Evolutionary conservation across 2,329 filamentous ascomycete genomes (phyloP), one percentile per base, ranked within the genome.

Genomic region (Pseudophaeomoniella oleicola): DNA sequence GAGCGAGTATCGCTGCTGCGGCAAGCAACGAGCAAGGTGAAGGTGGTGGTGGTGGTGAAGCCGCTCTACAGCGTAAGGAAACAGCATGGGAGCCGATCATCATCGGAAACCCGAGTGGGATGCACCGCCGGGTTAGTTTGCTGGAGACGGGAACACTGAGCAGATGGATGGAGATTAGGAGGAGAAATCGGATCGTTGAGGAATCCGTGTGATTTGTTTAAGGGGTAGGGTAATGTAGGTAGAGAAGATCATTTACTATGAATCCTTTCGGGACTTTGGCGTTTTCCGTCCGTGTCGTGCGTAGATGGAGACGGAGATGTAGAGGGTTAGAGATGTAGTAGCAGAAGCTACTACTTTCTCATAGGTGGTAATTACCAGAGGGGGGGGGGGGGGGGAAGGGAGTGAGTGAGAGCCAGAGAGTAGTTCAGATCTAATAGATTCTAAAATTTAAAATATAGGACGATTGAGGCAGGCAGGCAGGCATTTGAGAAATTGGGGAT

Each of bases 141-240:
- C 60, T 87, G 12, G 81, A 87, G 53, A 58, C 82, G 40, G 81
- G 81, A 0, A 58, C 62, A 22, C 62, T 79, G 63, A 78, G 70
- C 35, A 63, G 81, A 30, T 87, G 78, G 76, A 79, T 72, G 16
- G 80, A 85, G 54, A 84, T 87, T 41, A 63, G 72, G 41, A 67
- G 59, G 45, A 70, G 66, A 49, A 78, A 78, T 47, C 62, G 59
- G 32, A 57, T 78, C 34, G 65, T 16, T 9, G 33, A 32, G 17
- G 34, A 18, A 6, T 17, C 16, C 10, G 16, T 14, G 30, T 15
- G 30, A 32, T 32, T n/a, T 15, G 13, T 5, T n/a, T 10, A 14
- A 14, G 30, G 5, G 5, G 5, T 15, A 16, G 13, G 5, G 5
- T 16, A 5, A 6, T 15, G 30, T n/a, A 5, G 13, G 30, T 16